Evolutionary conservation across 192 early-diverging fungal genomes (phyloP).

Genomic region (Entophlyctis luteolus): DNA sequence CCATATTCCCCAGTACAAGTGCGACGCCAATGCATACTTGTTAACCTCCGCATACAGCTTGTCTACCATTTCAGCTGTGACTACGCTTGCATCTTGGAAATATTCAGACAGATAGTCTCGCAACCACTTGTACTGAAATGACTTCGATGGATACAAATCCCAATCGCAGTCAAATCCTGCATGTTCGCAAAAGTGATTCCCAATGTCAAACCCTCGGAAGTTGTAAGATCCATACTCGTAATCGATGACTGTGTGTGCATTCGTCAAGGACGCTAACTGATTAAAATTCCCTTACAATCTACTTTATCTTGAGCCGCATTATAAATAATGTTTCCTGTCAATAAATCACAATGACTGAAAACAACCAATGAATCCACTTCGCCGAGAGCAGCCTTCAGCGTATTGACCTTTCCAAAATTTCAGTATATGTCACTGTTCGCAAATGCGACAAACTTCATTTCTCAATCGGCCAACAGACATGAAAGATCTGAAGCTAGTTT

Average conservation of each 20-base stretch:
- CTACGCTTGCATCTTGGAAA: not conserved
- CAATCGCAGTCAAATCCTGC: conserved; percentile 97
- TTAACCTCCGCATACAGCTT: conserved; percentile 71
- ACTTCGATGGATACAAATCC: conserved; percentile 68
- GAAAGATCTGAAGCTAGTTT: conserved; percentile 47
- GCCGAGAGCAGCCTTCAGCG: conserved; percentile 38
- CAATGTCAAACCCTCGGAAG: conserved; percentile 90
- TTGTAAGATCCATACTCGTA: conserved; percentile 87
- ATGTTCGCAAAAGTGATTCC: conserved; percentile 93
- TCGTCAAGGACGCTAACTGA: not conserved
- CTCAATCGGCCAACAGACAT: conserved; percentile 13
- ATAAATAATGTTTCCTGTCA: conserved; percentile 87
- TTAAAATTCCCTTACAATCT: conserved; percentile 12
- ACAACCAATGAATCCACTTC: conserved; percentile 71
- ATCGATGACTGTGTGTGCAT: conserved; percentile 59
- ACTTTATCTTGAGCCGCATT: conserved; percentile 45
- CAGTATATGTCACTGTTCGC: not conserved
- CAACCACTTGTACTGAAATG: conserved; percentile 72
- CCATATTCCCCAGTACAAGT: conserved; percentile 80
- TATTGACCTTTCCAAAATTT: not conserved
- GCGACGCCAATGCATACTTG: conserved; percentile 81
- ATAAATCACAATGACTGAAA: conserved; percentile 90
- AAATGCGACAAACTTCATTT: conserved; percentile 40
- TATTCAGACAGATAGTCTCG: conserved; percentile 58
- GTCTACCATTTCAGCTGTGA: conserved; percentile 51